A percentile compares a stretch with the other conserved stretches of the same genome.
Conservation (phyloP, 2,329 filamentous ascomycete species). For the Cryphonectria radicalis region DNA sequence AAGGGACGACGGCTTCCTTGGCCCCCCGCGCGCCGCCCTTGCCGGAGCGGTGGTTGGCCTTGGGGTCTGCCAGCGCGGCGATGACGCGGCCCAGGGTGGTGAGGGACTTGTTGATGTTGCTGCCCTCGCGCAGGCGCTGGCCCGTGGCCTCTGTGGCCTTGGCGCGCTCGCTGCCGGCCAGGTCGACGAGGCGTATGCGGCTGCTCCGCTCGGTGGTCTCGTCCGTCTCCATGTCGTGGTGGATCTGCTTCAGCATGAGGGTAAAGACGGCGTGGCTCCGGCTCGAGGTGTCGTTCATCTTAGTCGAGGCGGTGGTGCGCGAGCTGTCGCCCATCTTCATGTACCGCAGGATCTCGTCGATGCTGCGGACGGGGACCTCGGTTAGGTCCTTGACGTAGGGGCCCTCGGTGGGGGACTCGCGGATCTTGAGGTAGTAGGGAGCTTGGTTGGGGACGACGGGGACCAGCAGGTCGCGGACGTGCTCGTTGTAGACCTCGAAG, state of each 20-base stretch:
- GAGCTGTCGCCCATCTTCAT: slow-evolving; percentile 91
- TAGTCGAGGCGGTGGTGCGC: slow-evolving; percentile 88
- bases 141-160: slow-evolving; percentile 96
- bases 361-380: slow-evolving; percentile 87
- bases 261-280: slow-evolving; percentile 98
- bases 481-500: slow-evolving; percentile 99
- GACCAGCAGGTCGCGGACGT: slow-evolving; percentile 90
- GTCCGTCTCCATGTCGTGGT: slow-evolving; percentile 96
- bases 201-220: slow-evolving; percentile 95
- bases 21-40: slow-evolving; percentile 54
- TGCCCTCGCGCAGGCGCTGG: slow-evolving; percentile 86
- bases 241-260: slow-evolving; percentile 96
- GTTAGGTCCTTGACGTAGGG: slow-evolving; percentile 97
- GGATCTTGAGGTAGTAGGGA: slow-evolving; percentile 93
- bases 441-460: slow-evolving; percentile 71
- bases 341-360: slow-evolving; percentile 83
- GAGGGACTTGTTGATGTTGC: slow-evolving; percentile 98
- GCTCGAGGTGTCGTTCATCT: slow-evolving; percentile 99
- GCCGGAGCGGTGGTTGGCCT: slow-evolving; percentile 59
- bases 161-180: slow-evolving; percentile 92
- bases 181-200: slow-evolving; percentile 90
- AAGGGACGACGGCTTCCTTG: slow-evolving; percentile 78
- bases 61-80: slow-evolving; percentile 79
- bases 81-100: slow-evolving; percentile 96
- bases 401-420: slow-evolving; percentile 91